Evolutionary conservation across 768 basidiomycete genomes (phyloP).

Genomic region (Russula emetica): DNA sequence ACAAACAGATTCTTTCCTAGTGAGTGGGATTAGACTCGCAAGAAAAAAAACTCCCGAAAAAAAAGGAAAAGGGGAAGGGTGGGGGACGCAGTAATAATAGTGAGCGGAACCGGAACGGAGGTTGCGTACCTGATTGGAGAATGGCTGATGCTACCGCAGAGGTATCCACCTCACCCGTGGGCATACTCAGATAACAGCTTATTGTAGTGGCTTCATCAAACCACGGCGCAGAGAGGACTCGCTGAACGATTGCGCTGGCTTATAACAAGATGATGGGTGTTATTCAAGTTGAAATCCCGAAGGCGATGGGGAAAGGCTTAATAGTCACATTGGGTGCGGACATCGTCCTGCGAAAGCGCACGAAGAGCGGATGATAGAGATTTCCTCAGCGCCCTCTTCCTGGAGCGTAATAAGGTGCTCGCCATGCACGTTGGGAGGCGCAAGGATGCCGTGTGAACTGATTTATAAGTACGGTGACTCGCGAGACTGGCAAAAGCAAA

Average conservation of each 20-base stretch:
- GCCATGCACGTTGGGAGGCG: not conserved
- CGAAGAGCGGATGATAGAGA: constrained; percentile 44
- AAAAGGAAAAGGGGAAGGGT: too few relatives aligned
- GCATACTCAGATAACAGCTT: constrained; percentile 82
- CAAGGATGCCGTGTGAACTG: not conserved
- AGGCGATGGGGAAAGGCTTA: not conserved
- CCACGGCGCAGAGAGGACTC: constrained; percentile 47
- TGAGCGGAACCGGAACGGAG: not conserved
- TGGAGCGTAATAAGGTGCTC: constrained; percentile 28
- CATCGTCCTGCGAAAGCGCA: constrained; percentile 40
- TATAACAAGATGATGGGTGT: constrained; percentile 1
- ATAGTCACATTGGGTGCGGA: constrained; percentile 58
- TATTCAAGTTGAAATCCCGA: constrained; percentile 12
- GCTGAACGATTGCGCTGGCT: constrained; percentile 48
- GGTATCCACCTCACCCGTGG: constrained; percentile 64
- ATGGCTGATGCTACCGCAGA: constrained; percentile 47
- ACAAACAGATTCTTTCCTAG: constrained; percentile 66
- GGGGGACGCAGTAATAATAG: too few relatives aligned
- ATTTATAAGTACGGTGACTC: too few relatives aligned
- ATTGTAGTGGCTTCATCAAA: constrained; percentile 49
- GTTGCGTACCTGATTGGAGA: constrained; percentile 48
- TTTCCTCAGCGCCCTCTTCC: constrained; percentile 57
- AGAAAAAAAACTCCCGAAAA: not conserved
- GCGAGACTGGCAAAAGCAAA: too few relatives aligned
- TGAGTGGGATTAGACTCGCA: not conserved